Conservation (phyloP, 305 asterid species). For the Fraxinus platypoda region DNA sequence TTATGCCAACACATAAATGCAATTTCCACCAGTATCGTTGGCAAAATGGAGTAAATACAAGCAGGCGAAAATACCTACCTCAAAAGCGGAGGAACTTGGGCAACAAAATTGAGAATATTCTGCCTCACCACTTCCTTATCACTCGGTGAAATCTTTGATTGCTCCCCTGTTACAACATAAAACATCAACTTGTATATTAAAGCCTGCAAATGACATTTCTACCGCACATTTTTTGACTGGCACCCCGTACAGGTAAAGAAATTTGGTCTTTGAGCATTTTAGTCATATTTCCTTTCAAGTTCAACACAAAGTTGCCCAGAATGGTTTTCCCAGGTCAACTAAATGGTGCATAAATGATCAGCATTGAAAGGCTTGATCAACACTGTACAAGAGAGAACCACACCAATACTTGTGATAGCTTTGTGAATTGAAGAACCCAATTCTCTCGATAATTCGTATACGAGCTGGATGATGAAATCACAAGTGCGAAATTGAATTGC, state of each 20-base stretch:
- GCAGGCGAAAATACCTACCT: constrained; percentile 45
- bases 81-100: constrained; percentile 78
- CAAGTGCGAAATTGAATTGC: not conserved
- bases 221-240: not conserved
- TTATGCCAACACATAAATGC: not conserved
- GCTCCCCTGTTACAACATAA: constrained; percentile 53
- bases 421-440: not conserved
- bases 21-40: not conserved
- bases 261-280: not conserved
- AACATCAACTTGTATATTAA: not conserved
- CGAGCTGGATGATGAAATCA: not conserved
- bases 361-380: not conserved
- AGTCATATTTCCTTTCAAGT: not conserved
- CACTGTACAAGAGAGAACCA: not conserved
- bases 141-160: constrained; percentile 66
- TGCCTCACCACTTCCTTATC: constrained; percentile 95
- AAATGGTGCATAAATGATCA: not conserved
- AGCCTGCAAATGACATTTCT: not conserved
- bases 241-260: not conserved
- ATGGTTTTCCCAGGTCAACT: not conserved
- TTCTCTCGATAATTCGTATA: not conserved
- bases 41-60: not conserved
- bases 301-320: not conserved
- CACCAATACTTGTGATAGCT: not conserved
- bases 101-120: constrained; percentile 67